phyloP scores from a whole-genome alignment of 257 asterid genomes.

The Solanum clarkiae region DNA sequence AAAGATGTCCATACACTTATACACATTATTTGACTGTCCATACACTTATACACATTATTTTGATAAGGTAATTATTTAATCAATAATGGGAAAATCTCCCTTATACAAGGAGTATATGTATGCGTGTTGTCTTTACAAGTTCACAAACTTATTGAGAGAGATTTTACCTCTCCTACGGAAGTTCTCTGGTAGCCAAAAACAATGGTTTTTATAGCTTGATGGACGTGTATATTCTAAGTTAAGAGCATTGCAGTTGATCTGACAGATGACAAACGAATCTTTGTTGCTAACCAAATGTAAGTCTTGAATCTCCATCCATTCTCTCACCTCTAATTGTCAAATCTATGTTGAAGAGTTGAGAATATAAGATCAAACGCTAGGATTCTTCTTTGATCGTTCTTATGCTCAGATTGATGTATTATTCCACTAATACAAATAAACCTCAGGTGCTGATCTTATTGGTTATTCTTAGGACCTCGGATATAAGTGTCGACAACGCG shows the following conservation, averaged over 20 bases:
- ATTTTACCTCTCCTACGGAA: neutral
- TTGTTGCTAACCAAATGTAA: neutral
- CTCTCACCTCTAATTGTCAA: neutral
- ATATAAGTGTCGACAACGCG: neutral
- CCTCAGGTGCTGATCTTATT: neutral
- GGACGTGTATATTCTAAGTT: neutral
- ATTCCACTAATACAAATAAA: neutral
- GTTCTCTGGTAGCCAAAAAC: neutral
- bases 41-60: neutral
- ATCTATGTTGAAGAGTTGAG: neutral
- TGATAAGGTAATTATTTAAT: neutral
- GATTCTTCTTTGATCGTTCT: neutral
- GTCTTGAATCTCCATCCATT: neutral
- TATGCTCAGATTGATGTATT: neutral
- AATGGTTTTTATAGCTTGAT: neutral
- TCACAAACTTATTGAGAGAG: neutral
- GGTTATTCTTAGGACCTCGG: neutral
- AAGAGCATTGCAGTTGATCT: neutral
- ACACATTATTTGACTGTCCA: neutral
- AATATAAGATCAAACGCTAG: neutral
- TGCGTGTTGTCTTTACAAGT: neutral
- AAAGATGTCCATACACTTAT: neutral
- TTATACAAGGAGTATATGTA: neutral
- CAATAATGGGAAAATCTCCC: neutral
- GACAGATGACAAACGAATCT: neutral